These are phyloP conservation scores for Hypomontagnella monticulosa DNA, from an alignment of 495 filamentous ascomycete species.

Conservation along the genomic window DNA sequence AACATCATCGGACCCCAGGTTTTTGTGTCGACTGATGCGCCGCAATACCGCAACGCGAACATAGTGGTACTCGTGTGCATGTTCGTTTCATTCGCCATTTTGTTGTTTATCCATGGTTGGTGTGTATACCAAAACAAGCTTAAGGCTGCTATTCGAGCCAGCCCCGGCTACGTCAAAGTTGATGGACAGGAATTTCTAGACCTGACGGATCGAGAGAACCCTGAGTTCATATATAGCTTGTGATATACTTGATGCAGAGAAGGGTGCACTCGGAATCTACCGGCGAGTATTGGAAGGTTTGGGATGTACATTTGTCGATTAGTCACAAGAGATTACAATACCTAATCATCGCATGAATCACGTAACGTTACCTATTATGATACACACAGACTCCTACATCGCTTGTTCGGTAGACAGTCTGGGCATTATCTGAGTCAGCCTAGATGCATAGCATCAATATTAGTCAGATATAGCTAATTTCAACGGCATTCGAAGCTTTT, in stretches of 20 bases:
- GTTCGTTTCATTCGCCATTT: conserved; percentile 62
- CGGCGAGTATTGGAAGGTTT: too few species aligned
- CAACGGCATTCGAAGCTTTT: not conserved
- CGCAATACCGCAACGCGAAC: conserved; percentile 72
- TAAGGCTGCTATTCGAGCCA: conserved; percentile 63
- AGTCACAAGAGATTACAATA: too few species aligned
- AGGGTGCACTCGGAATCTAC: not conserved
- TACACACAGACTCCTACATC: not conserved
- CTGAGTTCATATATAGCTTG: conserved; percentile 72
- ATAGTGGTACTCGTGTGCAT: conserved; percentile 75
- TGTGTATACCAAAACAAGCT: conserved; percentile 67
- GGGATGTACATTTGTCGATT: too few species aligned
- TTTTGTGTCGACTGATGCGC: conserved; percentile 53
- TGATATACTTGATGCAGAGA: conserved; percentile 36
- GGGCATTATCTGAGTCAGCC: conserved; percentile 19
- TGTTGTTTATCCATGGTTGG: conserved; percentile 71
- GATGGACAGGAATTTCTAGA: conserved; percentile 74
- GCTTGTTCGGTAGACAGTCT: not conserved
- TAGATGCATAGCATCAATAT: not conserved
- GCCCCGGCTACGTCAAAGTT: conserved; percentile 68
- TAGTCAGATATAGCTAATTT: conserved; percentile 19
- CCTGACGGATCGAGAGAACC: conserved; percentile 75
- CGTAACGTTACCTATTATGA: not conserved
- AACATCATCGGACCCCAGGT: conserved; percentile 60
- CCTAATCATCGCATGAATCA: too few species aligned